A percentile compares a stretch with the other conserved stretches of the same genome.
Evolutionary conservation across 306 rosid genomes (phyloP).

Genomic region (Corylus heterophylla): DNA sequence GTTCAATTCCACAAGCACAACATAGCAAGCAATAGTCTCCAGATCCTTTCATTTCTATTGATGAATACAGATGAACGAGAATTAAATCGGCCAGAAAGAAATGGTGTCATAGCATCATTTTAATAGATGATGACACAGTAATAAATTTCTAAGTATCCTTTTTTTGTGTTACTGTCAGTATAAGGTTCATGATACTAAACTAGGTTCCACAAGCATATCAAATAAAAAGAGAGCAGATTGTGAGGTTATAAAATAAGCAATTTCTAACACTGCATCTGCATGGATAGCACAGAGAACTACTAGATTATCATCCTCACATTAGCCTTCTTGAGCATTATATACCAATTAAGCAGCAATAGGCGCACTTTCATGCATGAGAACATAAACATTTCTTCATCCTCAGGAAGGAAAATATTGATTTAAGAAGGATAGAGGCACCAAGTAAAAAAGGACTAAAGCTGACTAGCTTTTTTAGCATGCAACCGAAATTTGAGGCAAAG

Average conservation of each 20-base stretch:
- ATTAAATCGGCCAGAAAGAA: neutral
- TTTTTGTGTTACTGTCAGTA: neutral
- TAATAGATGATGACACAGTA: too few species aligned
- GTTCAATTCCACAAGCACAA: neutral
- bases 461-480: neutral
- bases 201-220: neutral
- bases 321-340: too few species aligned
- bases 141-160: too few species aligned
- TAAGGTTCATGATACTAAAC: neutral
- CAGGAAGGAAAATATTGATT: too few species aligned
- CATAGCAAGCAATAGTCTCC: neutral
- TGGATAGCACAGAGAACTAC: too few species aligned
- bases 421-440: neutral
- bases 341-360: neutral
- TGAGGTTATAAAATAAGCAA: too few species aligned
- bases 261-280: too few species aligned
- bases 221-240: neutral
- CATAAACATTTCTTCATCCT: neutral
- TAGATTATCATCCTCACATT: too few species aligned
- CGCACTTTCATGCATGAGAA: neutral
- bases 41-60: slow-evolving; percentile 1
- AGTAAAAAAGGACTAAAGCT: neutral
- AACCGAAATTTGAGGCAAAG: neutral
- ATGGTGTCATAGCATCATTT: too few species aligned
- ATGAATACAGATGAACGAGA: neutral